Percentiles rank a stretch among this genome's conserved stretches.
These are phyloP conservation scores for Blastocystis sp. DNA, from an alignment of 352 stramenopile genomes.

Conservation along the genomic window DNA sequence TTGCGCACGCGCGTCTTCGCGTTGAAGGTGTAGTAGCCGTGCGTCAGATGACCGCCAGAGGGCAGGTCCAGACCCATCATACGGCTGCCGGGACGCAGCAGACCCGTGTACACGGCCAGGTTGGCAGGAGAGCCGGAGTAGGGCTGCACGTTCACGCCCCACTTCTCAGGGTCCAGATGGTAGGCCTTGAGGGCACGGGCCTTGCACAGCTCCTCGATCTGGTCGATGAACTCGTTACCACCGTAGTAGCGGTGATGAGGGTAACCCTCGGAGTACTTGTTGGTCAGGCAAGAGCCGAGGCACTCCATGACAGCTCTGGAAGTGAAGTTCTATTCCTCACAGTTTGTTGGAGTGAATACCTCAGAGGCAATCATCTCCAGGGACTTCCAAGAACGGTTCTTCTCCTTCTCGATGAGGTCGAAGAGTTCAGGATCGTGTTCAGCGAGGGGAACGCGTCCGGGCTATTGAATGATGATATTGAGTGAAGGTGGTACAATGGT, in stretches of 20 bases:
- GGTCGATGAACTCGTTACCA: constrained; percentile 94
- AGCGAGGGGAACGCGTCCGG: constrained; percentile 76
- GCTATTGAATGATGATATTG: constrained; percentile 30
- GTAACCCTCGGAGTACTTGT: constrained; percentile 98
- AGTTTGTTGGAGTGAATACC: constrained; percentile 68
- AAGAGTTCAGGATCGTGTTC: constrained; percentile 93
- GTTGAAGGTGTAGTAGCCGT: constrained; percentile 93
- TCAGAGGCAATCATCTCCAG: constrained; percentile 98
- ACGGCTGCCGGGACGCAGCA: constrained; percentile 92
- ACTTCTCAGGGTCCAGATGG: constrained; percentile 85
- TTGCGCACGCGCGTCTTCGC: constrained; percentile 93
- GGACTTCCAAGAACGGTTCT: constrained; percentile 92
- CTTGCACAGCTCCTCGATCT: constrained; percentile 85
- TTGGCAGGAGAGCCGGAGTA: constrained; percentile 89
- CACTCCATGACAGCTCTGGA: constrained; percentile 96
- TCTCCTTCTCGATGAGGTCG: constrained; percentile 96
- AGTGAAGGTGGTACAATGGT: constrained; percentile 18
- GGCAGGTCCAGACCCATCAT: constrained; percentile 99
- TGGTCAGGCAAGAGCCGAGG: constrained; percentile 93
- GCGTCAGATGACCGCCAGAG: constrained; percentile 93
- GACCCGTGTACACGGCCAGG: constrained; percentile 96
- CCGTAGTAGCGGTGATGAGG: constrained; percentile 90
- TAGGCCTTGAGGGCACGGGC: constrained; percentile 88
- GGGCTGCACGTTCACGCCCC: constrained; percentile 97
- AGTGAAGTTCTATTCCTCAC: constrained; percentile 87